Base-by-base conservation (phyloP, 257 asterid species). In the Nyctanthes arbortristis region DNA sequence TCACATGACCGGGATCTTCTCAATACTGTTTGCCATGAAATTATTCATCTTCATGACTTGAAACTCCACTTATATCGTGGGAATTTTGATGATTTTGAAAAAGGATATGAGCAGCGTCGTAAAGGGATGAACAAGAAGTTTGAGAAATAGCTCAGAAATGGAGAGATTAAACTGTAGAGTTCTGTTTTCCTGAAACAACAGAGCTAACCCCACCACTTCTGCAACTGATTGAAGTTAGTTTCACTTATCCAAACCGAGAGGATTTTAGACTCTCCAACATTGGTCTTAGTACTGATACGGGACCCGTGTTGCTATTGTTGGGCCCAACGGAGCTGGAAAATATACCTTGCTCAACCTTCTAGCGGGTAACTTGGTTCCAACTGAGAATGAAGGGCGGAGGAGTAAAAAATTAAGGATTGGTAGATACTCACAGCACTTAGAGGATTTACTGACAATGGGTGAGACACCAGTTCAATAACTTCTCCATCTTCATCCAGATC, bases 311-410 rank as follows among this genome's bases (percentile, higher is more conserved):
- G 91, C 89, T 22, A 87, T 87, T 25, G 84, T 87, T 8, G 91
- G 94, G 14, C 94, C 94, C 32, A 87, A 87, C 68, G 94, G 94
- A 40, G 94, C 94, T 22, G 95, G 95, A 30, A 88, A 88, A 72
- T 83, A 89, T 1, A 85, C 89, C 14, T 56, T 88, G 69, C 95
- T 88, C 74, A 88, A 85, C 73, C 89, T 88, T 43, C 84, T 88
- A 24, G 95, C 89, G 1, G 95, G 95, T 25, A 81, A 80, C 68
- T 69, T 80, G 66, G 69, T 40, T 37, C 84, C 84, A 35, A 22
- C 65, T 4, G 81, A 72, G 54, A 81, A 81, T 30, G 81, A 76
- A 62, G 76, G 56, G 12, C 68, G 81, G 28, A 76, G 81, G 61
- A 73, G 78, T 33, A 78, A 80, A 35, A 76, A 80, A 61, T 58